phyloP scores from a whole-genome alignment of 345 rosid genomes.

The Melastoma malabathricum region DNA sequence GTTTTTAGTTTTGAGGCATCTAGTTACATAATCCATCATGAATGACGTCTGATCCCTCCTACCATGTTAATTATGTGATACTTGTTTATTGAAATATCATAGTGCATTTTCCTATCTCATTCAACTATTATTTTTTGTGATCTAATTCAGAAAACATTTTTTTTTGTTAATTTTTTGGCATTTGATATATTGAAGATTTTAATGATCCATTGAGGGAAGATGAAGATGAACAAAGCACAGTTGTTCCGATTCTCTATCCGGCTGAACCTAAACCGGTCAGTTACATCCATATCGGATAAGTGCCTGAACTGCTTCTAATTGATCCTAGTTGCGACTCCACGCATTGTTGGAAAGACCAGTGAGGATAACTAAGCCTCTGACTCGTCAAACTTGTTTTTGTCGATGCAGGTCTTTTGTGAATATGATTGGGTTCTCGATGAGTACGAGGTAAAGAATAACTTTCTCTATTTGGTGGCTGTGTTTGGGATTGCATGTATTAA shows the following conservation, averaged over 20 bases:
- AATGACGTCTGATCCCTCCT: too few species aligned
- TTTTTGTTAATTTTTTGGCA: constrained; percentile 1
- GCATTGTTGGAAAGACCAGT: neutral
- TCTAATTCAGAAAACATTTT: too few species aligned
- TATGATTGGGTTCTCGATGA: constrained; percentile 94
- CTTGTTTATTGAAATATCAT: too few species aligned
- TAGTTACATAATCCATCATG: too few species aligned
- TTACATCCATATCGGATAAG: neutral
- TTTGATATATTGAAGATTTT: constrained; percentile 37
- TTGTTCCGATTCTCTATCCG: constrained; percentile 68
- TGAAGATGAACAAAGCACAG: constrained; percentile 77
- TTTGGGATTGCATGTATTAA: too few species aligned
- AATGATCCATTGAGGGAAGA: constrained; percentile 84
- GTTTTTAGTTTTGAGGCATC: neutral
- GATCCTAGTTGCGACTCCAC: too few species aligned
- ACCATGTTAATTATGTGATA: too few species aligned
- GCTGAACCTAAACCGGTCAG: constrained; percentile 76
- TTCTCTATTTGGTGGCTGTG: neutral
- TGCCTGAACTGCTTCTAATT: too few species aligned
- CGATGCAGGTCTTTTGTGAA: constrained; percentile 75
- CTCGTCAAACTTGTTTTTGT: constrained; percentile 11
- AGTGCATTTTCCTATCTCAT: too few species aligned
- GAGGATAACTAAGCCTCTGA: neutral
- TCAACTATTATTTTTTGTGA: too few species aligned
- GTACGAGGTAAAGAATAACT: constrained; percentile 40